Conservation (phyloP, 2,329 filamentous ascomycete genomes). For the Penicillium psychrosexuale region DNA sequence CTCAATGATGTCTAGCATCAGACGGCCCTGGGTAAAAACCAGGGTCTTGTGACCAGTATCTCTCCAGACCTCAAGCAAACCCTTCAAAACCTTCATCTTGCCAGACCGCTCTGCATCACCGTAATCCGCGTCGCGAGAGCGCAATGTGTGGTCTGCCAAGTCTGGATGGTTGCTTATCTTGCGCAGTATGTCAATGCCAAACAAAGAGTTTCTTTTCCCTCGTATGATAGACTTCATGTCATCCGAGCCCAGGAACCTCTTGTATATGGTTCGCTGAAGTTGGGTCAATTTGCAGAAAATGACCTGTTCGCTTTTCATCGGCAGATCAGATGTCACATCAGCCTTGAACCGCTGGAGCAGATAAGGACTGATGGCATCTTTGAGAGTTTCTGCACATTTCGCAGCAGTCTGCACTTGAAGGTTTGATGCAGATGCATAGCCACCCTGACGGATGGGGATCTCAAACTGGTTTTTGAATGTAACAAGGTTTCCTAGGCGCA, state of each 20-base stretch:
- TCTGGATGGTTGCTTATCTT: slow-evolving; percentile 99
- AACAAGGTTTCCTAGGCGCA: slow-evolving; percentile 87
- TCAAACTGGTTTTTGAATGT: slow-evolving; percentile 91
- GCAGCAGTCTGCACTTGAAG: slow-evolving; percentile 91
- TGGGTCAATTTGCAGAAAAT: slow-evolving; percentile 90
- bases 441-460: slow-evolving; percentile 86
- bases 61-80: slow-evolving; percentile 83
- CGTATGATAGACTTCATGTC: slow-evolving; percentile 81
- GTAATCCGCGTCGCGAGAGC: slow-evolving; percentile 63
- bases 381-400: slow-evolving; percentile 88
- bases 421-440: slow-evolving; percentile 93
- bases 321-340: slow-evolving; percentile 89
- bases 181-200: slow-evolving; percentile 83
- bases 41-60: slow-evolving; percentile 90
- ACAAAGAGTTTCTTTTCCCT: slow-evolving; percentile 73
- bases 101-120: slow-evolving; percentile 77
- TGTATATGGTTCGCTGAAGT: slow-evolving; percentile 74
- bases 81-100: slow-evolving; percentile 93
- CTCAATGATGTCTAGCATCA: slow-evolving; percentile 94
- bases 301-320: slow-evolving; percentile 93
- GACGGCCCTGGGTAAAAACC: slow-evolving; percentile 86
- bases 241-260: slow-evolving; percentile 74
- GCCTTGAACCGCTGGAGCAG: slow-evolving; percentile 87
- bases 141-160: slow-evolving; percentile 65
- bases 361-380: slow-evolving; percentile 91